Conservation (phyloP, 2,329 filamentous ascomycete genomes). For the Aureobasidium mangrovei region DNA sequence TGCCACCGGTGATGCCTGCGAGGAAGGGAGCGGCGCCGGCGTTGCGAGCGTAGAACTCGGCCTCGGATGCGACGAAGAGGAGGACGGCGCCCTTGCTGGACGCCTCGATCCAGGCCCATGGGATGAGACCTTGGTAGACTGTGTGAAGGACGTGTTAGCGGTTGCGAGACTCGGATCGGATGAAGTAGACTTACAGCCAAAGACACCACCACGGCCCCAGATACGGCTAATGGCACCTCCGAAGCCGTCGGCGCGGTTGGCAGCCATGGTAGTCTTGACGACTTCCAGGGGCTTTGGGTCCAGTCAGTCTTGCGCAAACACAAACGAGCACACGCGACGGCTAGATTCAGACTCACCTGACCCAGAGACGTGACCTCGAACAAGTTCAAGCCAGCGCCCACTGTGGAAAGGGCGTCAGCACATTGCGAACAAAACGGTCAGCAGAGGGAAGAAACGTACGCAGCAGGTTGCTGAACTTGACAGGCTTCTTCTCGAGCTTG, state of each 20-base stretch:
- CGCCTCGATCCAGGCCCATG: conserved; percentile 99
- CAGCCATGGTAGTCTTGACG: conserved; percentile 99
- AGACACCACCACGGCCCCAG: conserved; percentile 85
- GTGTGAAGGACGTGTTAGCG: conserved; percentile 21
- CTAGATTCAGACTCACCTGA: conserved; percentile 41
- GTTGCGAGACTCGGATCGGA: not conserved
- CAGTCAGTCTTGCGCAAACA: conserved; percentile 43
- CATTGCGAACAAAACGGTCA: not conserved
- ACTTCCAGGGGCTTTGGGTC: conserved; percentile 77
- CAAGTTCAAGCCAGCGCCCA: conserved; percentile 89
- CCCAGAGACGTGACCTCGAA: conserved; percentile 74
- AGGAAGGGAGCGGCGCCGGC: conserved; percentile 78
- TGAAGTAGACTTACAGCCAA: conserved; percentile 70
- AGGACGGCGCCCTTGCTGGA: conserved; percentile 98
- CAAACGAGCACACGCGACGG: conserved; percentile 9
- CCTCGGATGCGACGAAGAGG: conserved; percentile 97
- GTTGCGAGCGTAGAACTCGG: conserved; percentile 79
- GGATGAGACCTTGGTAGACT: conserved; percentile 99
- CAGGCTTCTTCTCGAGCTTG: conserved; percentile 91
- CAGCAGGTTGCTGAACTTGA: conserved; percentile 99
- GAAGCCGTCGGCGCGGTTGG: conserved; percentile 86
- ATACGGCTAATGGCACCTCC: conserved; percentile 70
- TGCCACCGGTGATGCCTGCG: conserved; percentile 81
- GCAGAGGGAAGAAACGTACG: conserved; percentile 38
- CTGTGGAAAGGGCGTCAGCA: conserved; percentile 27